Conservation (phyloP, 192 early-diverging fungal genomes). For the Linnemannia hyalina region DNA sequence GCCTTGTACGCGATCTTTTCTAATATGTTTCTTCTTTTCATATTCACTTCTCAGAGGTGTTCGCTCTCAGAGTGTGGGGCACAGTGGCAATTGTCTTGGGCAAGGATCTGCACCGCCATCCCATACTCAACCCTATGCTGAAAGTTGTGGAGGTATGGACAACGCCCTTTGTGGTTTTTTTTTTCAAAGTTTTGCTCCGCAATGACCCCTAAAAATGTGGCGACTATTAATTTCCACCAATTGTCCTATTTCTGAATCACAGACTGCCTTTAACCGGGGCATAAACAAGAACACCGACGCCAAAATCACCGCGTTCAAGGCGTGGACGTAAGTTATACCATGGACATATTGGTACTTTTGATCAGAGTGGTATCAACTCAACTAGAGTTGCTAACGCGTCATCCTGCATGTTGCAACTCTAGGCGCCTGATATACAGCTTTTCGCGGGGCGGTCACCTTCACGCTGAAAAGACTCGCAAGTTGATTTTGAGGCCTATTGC, state of each 20-base stretch:
- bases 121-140: conserved; percentile 38
- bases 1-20: neutral
- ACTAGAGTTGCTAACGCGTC: neutral
- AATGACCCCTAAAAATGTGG: neutral
- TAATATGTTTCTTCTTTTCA: neutral
- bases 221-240: neutral
- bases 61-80: conserved; percentile 49
- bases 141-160: conserved; percentile 37
- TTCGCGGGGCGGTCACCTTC: conserved; percentile 27
- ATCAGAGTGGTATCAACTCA: neutral
- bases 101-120: conserved; percentile 24
- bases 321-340: conserved; percentile 35
- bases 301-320: conserved; percentile 39
- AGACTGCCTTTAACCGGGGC: neutral
- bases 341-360: neutral
- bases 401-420: neutral
- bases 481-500: conserved; percentile 34
- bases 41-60: conserved; percentile 29
- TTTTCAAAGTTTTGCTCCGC: too few species aligned
- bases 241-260: neutral
- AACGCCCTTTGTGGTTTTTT: neutral
- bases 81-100: conserved; percentile 31
- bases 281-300: conserved; percentile 24
- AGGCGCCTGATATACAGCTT: conserved; percentile 56
- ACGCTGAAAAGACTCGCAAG: conserved; percentile 31